phyloP scores from a whole-genome alignment of 2,329 filamentous ascomycete genomes.

The Xylaria sp. region DNA sequence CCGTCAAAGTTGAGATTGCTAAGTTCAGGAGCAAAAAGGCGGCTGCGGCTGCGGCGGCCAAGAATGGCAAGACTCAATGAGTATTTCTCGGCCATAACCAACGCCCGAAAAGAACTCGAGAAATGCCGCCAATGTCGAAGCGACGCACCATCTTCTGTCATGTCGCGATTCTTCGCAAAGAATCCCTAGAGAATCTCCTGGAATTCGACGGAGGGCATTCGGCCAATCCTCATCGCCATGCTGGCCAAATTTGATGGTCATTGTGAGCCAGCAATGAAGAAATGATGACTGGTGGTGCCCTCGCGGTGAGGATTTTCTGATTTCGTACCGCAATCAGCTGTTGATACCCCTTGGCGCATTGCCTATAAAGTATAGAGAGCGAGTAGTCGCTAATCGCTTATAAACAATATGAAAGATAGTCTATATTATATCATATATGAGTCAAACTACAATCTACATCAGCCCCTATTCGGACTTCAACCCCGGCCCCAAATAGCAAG shows the following conservation, averaged over 20 bases:
- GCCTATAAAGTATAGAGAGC: slow-evolving; percentile 29
- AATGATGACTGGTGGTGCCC: slow-evolving; percentile 11
- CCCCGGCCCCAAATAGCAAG: not conserved
- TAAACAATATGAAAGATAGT: slow-evolving; percentile 23
- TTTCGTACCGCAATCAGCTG: slow-evolving; percentile 27
- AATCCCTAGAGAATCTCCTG: slow-evolving; percentile 8
- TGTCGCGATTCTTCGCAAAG: slow-evolving; percentile 3
- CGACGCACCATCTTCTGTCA: slow-evolving; percentile 11
- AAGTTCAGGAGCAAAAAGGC: slow-evolving; percentile 74
- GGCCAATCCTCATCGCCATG: not conserved
- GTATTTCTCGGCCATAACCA: not conserved
- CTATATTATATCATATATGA: slow-evolving; percentile 26
- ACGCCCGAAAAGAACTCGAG: not conserved
- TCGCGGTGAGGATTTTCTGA: slow-evolving; percentile 31
- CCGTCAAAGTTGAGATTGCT: slow-evolving; percentile 78
- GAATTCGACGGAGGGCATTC: not conserved
- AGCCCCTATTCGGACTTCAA: not conserved
- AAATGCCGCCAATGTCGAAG: slow-evolving; percentile 13
- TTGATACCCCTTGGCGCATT: slow-evolving; percentile 34
- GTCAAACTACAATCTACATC: slow-evolving; percentile 7
- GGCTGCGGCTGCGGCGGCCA: slow-evolving; percentile 49
- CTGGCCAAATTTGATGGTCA: not conserved
- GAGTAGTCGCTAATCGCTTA: slow-evolving; percentile 29
- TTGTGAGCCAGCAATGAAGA: slow-evolving; percentile 11
- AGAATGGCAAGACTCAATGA: slow-evolving; percentile 65